Conservation (phyloP, 1,284 basidiomycete species). For the Cryptococcus floricola region DNA sequence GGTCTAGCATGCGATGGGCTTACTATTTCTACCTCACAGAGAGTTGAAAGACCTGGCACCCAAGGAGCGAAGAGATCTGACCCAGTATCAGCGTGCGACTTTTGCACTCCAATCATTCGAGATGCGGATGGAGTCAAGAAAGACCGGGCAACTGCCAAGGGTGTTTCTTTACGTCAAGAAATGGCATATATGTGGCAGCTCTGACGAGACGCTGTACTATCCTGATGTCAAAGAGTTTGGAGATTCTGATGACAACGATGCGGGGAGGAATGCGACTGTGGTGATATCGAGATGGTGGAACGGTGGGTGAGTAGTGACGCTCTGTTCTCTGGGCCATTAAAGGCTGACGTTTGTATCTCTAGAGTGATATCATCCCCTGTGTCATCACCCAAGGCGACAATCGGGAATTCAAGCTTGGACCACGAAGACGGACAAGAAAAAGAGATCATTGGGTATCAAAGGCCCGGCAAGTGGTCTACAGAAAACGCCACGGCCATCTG, state of each 20-base stretch:
- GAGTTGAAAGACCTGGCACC: slow-evolving; percentile 7
- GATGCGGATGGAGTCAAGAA: slow-evolving; percentile 8
- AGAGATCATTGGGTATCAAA: too few relatives aligned
- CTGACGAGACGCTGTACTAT: slow-evolving; percentile 5
- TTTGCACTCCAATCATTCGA: slow-evolving; percentile 21
- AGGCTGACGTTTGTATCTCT: too few relatives aligned
- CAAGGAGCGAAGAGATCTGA: slow-evolving; percentile 19
- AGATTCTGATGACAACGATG: too few relatives aligned
- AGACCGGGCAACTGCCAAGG: slow-evolving; percentile 15
- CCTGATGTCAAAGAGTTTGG: too few relatives aligned
- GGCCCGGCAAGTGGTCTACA: too few relatives aligned
- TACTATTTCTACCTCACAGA: slow-evolving; percentile 5
- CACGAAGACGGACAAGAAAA: too few relatives aligned
- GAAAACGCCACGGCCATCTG: too few relatives aligned
- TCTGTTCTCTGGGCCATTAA: too few relatives aligned
- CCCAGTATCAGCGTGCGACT: slow-evolving; percentile 23
- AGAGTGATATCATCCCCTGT: too few relatives aligned
- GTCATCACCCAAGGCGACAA: too few relatives aligned
- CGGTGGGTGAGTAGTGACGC: slow-evolving; percentile 24
- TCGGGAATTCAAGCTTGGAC: too few relatives aligned
- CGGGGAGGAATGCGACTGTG: neutral
- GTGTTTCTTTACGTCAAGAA: slow-evolving; percentile 22
- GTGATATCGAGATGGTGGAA: slow-evolving; percentile 37
- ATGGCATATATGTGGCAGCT: slow-evolving; percentile 18
- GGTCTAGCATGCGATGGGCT: neutral